Evolutionary conservation across 2,329 filamentous ascomycete genomes (phyloP), one percentile per base, ranked within the genome.

Genomic region (Pleomassaria siparia): DNA sequence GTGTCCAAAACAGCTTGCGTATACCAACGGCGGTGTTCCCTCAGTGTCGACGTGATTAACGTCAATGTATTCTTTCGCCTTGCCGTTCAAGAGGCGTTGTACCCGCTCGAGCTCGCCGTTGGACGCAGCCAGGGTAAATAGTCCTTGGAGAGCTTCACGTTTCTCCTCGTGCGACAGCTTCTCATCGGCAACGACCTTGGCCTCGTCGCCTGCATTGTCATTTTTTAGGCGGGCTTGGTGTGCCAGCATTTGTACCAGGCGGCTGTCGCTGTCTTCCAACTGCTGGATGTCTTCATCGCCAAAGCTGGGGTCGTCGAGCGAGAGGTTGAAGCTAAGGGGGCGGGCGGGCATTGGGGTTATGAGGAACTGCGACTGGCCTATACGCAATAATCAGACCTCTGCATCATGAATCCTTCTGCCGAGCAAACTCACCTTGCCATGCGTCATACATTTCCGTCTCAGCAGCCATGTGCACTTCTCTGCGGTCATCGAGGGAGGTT

Each of bases 401-500:
- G 51, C 35, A 28, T 39, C 3, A 24, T 28, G 7, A 28, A 42
- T 47, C 16, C 44, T 49, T 50, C 50, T 44, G 44, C 35, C 40
- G 9, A 53, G 58, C 79, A 5, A 45, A 57, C 78, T 67, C 70
- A 87, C 92, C 92, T 85, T 97, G 91, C 94, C 94, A 99, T 59
- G 90, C 94, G 80, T 99, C 94, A 71, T 97, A 99, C 76, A 96
- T 90, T 77, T 97, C 94, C 32, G 91, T 96, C 77, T 97, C 94
- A 30, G 80, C 79, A 46, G 87, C 80, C 54, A 85, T 81, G 39
- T 71, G 78, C 3, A 85, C 81, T 26, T 87, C 81, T 59, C 86
- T 83, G 51, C 94, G 84, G 75, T 99, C 94, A 71, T 99, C 87
- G 46, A 99, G 82, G 11, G 91, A 96, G 58, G 83, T 94, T 10